These are phyloP conservation scores for Podosphaera fusca DNA, from an alignment of 2,329 filamentous ascomycete genomes.

Conservation along the genomic window DNA sequence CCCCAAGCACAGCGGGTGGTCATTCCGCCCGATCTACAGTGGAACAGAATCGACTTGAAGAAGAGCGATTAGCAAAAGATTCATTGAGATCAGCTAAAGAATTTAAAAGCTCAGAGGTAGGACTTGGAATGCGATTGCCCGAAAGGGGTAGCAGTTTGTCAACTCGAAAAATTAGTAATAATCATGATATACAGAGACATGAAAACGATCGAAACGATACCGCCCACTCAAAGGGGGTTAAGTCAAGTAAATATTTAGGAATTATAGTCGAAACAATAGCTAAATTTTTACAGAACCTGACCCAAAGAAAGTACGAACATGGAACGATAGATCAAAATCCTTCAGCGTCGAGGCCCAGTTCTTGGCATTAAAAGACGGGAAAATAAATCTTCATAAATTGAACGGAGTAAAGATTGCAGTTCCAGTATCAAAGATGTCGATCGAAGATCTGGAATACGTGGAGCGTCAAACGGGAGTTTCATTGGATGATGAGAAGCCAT, in stretches of 20 bases:
- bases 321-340: slow-evolving; percentile 85
- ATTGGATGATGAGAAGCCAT: slow-evolving; percentile 73
- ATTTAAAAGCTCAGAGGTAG: slow-evolving; percentile 43
- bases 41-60: slow-evolving; percentile 57
- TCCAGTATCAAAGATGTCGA: slow-evolving; percentile 83
- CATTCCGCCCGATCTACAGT: slow-evolving; percentile 43
- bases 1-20: slow-evolving; percentile 26
- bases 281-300: slow-evolving; percentile 45
- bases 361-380: slow-evolving; percentile 77
- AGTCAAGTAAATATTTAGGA: slow-evolving; percentile 40
- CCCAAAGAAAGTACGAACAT: slow-evolving; percentile 58
- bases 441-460: slow-evolving; percentile 86
- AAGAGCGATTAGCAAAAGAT: slow-evolving; percentile 64
- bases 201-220: slow-evolving; percentile 40
- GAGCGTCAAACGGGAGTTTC: slow-evolving; percentile 72
- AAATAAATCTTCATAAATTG: slow-evolving; percentile 92
- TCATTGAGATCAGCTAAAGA: slow-evolving; percentile 43
- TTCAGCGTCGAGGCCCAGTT: slow-evolving; percentile 98
- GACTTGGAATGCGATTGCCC: slow-evolving; percentile 51
- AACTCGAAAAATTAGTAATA: slow-evolving; percentile 41
- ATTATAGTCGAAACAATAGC: slow-evolving; percentile 1
- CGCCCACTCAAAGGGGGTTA: slow-evolving; percentile 30
- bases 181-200: slow-evolving; percentile 46
- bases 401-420: slow-evolving; percentile 98
- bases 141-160: slow-evolving; percentile 59